Evolutionary conservation across 306 rosid genomes (phyloP), one percentile per base, ranked within the genome.

Genomic region (Acacia confusa): DNA sequence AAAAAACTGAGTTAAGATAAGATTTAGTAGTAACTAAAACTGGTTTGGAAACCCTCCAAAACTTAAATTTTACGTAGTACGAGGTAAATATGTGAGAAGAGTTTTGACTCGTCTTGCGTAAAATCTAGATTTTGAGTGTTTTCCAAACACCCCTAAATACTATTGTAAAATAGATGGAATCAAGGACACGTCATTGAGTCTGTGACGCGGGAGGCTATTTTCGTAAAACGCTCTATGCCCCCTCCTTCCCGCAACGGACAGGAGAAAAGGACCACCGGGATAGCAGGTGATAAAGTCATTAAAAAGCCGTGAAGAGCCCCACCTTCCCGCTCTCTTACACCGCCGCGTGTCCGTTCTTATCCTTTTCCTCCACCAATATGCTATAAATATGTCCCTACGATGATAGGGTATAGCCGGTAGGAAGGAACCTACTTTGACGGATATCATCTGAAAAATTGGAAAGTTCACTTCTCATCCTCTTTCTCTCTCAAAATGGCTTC

Each of bases 331-430:
- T 16, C 66, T 7, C 4, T 2, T 0, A 2, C 2, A 79, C 40
- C 44, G 85, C 81, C 95, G 90, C 95, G 91, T 87, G 87, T 78
- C 66, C 75, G 47, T 5, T 20, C 91, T 90, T 92, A 90, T 91
- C 95, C 92, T 28, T 84, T 87, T 82, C 70, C 84, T 0, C 43
- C 79, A 32, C n/a, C 6, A 8, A 6, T 66, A 16, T 77, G 55
- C 89, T 85, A 77, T 84, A 89, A 89, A 79, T 73, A 0, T 52
- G 0, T 32, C 45, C 34, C n/a, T 66, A 8, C 25, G 20, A 20
- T 4, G 8, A 10, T 41, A 11, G 32, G 52, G 28, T 17, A 11
- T 3, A 3, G 13, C 12, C 45, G 4, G 10, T 69, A 53, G 0
- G 50, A 19, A 66, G 15, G 20, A 40, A 22, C 17, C 53, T 7